A percentile compares a stretch with the other conserved stretches of the same genome.
Evolutionary conservation across 495 filamentous ascomycete species (phyloP).

Genomic region (Talaromyces nanjingensis): DNA sequence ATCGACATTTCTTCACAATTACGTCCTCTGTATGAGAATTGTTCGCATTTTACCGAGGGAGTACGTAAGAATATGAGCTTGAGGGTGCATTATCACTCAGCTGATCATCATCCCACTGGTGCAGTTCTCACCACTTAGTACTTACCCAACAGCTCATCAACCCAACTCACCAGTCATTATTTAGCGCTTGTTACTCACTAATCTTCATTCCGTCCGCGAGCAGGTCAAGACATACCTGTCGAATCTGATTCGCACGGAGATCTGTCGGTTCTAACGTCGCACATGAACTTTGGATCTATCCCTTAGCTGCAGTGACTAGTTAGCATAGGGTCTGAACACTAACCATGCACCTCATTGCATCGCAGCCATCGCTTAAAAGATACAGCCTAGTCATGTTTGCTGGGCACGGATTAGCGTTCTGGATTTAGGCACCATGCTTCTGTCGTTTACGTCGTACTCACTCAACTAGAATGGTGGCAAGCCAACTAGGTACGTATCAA

Average conservation of each 20-base stretch:
- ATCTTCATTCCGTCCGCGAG: too few relatives aligned
- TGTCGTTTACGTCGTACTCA: too few relatives aligned
- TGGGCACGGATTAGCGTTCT: too few relatives aligned
- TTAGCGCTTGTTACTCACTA: too few relatives aligned
- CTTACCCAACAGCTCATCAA: neutral
- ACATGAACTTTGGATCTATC: neutral
- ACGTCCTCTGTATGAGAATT: neutral
- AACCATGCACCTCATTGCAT: neutral
- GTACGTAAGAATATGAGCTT: neutral
- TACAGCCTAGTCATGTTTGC: too few relatives aligned
- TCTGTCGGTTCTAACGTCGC: neutral
- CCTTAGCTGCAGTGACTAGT: neutral
- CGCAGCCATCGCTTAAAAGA: too few relatives aligned
- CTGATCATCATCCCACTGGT: neutral
- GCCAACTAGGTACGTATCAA: too few relatives aligned
- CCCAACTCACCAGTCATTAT: too few relatives aligned
- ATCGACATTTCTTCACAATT: neutral
- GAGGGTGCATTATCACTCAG: neutral
- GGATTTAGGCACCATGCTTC: too few relatives aligned
- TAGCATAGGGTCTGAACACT: neutral
- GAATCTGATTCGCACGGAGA: neutral
- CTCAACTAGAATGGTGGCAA: too few relatives aligned
- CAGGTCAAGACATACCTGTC: neutral
- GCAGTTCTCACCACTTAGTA: neutral
- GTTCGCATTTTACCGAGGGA: neutral